Percentiles rank a stretch among this genome's conserved stretches.
These are phyloP conservation scores for Tillandsia leiboldiana DNA, from an alignment of 176 grass and related monocot species.

Conservation along the genomic window DNA sequence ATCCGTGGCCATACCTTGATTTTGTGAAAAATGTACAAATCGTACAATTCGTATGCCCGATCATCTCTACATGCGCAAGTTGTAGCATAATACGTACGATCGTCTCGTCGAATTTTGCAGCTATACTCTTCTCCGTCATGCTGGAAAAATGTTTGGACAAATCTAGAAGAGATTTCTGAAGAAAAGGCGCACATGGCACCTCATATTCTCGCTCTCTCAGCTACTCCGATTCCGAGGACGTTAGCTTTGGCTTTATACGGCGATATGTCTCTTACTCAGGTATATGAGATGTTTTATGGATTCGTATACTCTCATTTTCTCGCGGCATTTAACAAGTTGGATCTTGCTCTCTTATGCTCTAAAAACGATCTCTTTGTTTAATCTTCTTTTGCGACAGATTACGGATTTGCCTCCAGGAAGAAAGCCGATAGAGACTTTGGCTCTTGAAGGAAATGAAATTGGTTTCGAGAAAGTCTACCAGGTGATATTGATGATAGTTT, in stretches of 20 bases:
- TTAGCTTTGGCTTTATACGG: conserved; percentile 91
- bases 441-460: conserved; percentile 74
- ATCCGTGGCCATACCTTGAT: background rate
- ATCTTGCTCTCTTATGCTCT: background rate
- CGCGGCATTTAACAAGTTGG: background rate
- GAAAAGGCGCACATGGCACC: conserved; percentile 86
- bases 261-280: conserved; percentile 95
- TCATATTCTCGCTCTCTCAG: conserved; percentile 93
- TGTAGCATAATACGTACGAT: background rate
- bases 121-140: conserved; percentile 40
- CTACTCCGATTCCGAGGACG: conserved; percentile 93
- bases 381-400: conserved; percentile 38
- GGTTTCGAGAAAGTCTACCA: conserved; percentile 75
- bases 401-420: conserved; percentile 89
- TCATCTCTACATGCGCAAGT: conserved; percentile 8
- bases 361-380: background rate
- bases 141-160: conserved; percentile 40
- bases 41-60: background rate
- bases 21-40: background rate
- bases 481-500: conserved; percentile 30
- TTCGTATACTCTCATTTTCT: background rate
- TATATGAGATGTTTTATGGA: conserved; percentile 15
- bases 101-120: conserved; percentile 20
- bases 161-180: conserved; percentile 31
- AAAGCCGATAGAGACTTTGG: conserved; percentile 62